Evolutionary conservation across 768 basidiomycete genomes (phyloP).

Genomic region (Lentinula detonsa): DNA sequence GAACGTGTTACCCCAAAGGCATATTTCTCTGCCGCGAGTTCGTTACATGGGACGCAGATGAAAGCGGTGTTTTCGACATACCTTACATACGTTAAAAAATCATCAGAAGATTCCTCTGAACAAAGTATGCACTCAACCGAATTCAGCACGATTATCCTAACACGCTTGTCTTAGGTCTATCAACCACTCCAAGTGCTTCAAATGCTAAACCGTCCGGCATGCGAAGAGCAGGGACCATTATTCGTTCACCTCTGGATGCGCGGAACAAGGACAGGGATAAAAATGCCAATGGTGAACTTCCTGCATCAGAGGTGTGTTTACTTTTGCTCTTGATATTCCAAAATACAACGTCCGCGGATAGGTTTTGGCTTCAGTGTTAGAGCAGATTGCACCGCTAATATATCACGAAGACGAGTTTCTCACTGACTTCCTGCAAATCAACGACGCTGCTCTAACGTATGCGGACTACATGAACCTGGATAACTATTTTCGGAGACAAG

Average conservation of each 20-base stretch:
- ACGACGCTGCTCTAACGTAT: slow-evolving; percentile 83
- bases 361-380: slow-evolving; percentile 71
- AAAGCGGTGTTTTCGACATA: slow-evolving; percentile 62
- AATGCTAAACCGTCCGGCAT: slow-evolving; percentile 52
- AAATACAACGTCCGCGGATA: slow-evolving; percentile 21
- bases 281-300: slow-evolving; percentile 49
- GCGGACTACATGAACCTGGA: slow-evolving; percentile 95
- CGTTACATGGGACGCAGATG: slow-evolving; percentile 77
- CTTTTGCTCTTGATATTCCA: not conserved
- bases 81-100: slow-evolving; percentile 55
- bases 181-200: slow-evolving; percentile 30
- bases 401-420: slow-evolving; percentile 85
- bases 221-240: slow-evolving; percentile 78
- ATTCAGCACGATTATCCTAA: not conserved
- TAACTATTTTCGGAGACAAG: slow-evolving; percentile 90
- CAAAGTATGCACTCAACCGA: slow-evolving; percentile 42
- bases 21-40: slow-evolving; percentile 85
- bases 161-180: slow-evolving; percentile 35
- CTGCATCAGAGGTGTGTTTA: slow-evolving; percentile 60
- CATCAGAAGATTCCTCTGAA: slow-evolving; percentile 67
- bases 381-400: slow-evolving; percentile 71
- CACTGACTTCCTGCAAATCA: slow-evolving; percentile 88
- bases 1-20: slow-evolving; percentile 42
- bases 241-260: slow-evolving; percentile 69
- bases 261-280: slow-evolving; percentile 57